phyloP scores from a whole-genome alignment of 2,329 filamentous ascomycete genomes.

The Calonectria pauciramosa region DNA sequence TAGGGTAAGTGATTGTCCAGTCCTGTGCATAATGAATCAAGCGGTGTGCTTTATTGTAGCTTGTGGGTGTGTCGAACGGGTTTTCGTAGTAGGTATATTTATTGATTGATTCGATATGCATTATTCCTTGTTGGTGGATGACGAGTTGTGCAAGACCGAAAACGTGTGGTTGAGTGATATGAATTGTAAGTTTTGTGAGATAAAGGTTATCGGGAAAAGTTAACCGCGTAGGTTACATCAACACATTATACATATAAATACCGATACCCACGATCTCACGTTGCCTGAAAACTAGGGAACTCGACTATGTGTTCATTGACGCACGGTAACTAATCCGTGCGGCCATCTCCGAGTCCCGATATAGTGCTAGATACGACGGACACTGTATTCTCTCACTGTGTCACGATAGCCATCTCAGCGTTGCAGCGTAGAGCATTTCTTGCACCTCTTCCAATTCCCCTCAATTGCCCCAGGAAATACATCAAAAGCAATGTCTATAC shows the following conservation, averaged over 20 bases:
- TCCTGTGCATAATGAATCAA: background rate
- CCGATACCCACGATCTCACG: background rate
- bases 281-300: background rate
- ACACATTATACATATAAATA: background rate
- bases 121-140: background rate
- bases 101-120: background rate
- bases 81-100: background rate
- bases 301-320: too few relatives aligned
- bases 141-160: background rate
- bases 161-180: background rate
- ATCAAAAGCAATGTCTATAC: constrained; percentile 42
- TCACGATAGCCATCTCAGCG: constrained; percentile 3
- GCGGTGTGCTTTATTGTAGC: too few relatives aligned
- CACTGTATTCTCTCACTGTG: constrained; percentile 12
- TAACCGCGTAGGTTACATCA: background rate
- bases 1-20: background rate
- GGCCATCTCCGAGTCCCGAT: constrained; percentile 65
- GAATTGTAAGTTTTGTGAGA: background rate
- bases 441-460: background rate
- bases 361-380: constrained; percentile 56
- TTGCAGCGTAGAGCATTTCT: background rate
- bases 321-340: constrained; percentile 40
- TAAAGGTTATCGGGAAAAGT: background rate
- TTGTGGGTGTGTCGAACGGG: background rate
- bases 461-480: background rate